Evolutionary conservation across 2,329 filamentous ascomycete species (phyloP).

Genomic region (Alternaria alternata): DNA sequence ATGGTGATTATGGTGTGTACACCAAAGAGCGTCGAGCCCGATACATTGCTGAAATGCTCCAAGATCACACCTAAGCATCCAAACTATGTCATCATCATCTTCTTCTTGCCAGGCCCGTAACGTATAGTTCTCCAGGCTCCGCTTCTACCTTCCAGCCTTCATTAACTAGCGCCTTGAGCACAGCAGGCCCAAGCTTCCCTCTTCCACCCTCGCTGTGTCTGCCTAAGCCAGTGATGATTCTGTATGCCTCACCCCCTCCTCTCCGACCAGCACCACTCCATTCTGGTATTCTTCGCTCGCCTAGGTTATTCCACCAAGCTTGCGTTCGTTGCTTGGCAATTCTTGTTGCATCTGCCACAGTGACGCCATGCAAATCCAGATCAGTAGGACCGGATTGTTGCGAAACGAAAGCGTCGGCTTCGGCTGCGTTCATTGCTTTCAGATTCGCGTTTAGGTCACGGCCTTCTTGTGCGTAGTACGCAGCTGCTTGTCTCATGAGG

Average conservation of each 20-base stretch:
- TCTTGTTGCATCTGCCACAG: slow-evolving; percentile 79
- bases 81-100: slow-evolving; percentile 14
- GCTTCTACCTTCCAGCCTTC: slow-evolving; percentile 87
- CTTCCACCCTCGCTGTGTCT: slow-evolving; percentile 79
- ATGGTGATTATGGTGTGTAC: neutral
- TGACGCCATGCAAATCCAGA: slow-evolving; percentile 85
- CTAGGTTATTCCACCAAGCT: slow-evolving; percentile 78
- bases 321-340: slow-evolving; percentile 75
- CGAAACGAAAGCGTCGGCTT: slow-evolving; percentile 75
- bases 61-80: neutral
- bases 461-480: slow-evolving; percentile 77
- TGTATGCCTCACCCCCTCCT: slow-evolving; percentile 64
- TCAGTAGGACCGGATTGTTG: slow-evolving; percentile 71
- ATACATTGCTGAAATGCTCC: slow-evolving; percentile 1
- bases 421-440: slow-evolving; percentile 66
- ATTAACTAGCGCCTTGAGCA: slow-evolving; percentile 75
- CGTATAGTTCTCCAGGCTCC: slow-evolving; percentile 72
- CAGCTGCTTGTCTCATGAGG: slow-evolving; percentile 75
- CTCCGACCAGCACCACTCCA: slow-evolving; percentile 52
- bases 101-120: slow-evolving; percentile 65
- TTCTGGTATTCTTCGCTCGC: slow-evolving; percentile 66
- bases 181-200: slow-evolving; percentile 78
- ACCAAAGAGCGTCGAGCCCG: neutral
- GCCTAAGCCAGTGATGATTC: slow-evolving; percentile 82
- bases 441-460: slow-evolving; percentile 69